Conservation (phyloP, 2,329 filamentous ascomycete species). For the Calonectria hawksworthii region DNA sequence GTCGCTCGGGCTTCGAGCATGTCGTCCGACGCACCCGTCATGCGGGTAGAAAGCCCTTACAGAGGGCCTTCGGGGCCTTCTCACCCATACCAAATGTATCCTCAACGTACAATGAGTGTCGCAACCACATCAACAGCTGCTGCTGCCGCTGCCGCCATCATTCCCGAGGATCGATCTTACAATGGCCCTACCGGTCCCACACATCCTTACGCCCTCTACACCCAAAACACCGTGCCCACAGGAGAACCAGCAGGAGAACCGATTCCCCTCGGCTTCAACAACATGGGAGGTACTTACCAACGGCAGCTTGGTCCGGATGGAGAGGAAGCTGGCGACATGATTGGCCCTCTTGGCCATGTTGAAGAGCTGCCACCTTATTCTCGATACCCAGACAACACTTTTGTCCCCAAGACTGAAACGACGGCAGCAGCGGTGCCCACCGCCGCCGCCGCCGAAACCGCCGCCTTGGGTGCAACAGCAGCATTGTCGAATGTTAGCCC, state of each 20-base stretch:
- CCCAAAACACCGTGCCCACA: constrained; percentile 76
- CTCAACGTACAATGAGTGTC: constrained; percentile 78
- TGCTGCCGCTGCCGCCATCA: constrained; percentile 68
- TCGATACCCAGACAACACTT: constrained; percentile 84
- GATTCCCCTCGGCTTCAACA: constrained; percentile 83
- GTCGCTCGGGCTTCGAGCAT: constrained; percentile 45
- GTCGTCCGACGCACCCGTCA: constrained; percentile 54
- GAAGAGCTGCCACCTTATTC: constrained; percentile 95
- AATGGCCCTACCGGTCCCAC: constrained; percentile 76
- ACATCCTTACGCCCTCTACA: constrained; percentile 89
- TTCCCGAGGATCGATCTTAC: constrained; percentile 60
- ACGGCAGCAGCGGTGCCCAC: constrained; percentile 21
- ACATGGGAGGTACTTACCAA: constrained; percentile 76
- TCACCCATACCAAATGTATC: constrained; percentile 88
- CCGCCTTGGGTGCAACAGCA: not conserved
- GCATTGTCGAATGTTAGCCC: not conserved
- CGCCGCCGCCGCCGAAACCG: constrained; percentile 26
- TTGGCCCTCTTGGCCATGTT: constrained; percentile 89
- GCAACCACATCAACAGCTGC: constrained; percentile 80
- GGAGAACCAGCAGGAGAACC: constrained; percentile 61
- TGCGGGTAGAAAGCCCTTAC: constrained; percentile 73
- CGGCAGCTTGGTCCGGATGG: constrained; percentile 82
- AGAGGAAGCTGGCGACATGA: constrained; percentile 88
- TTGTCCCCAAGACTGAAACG: constrained; percentile 49
- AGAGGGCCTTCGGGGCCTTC: constrained; percentile 80